A percentile compares a stretch with the other conserved stretches of the same genome.
Evolutionary conservation across 768 basidiomycete species (phyloP).

Genomic region (Mycena capillaripes): DNA sequence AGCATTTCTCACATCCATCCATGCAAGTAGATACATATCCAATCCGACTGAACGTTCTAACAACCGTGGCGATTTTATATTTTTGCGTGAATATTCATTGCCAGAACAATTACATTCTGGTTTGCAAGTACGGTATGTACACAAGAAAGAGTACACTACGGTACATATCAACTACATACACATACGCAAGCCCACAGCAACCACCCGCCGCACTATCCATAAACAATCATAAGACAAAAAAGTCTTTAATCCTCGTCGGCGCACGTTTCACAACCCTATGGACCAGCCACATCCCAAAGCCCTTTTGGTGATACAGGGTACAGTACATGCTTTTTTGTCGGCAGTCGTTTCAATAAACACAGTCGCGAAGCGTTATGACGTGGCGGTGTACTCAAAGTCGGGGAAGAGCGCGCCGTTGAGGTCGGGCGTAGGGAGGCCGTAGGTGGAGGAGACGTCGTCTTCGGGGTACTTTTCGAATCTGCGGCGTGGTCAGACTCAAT

Average conservation of each 20-base stretch:
- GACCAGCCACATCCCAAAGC: slow-evolving; percentile 39
- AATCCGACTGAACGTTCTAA: slow-evolving; percentile 18
- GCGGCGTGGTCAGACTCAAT: no score
- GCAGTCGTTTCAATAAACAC: not conserved
- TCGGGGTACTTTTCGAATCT: slow-evolving; percentile 83
- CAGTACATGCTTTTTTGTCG: slow-evolving; percentile 17
- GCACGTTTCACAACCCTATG: slow-evolving; percentile 19
- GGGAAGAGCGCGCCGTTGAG: slow-evolving; percentile 65
- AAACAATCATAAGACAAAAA: slow-evolving; percentile 15
- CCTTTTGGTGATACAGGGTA: slow-evolving; percentile 34
- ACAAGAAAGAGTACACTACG: no score
- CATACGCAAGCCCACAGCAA: no score
- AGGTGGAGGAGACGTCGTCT: slow-evolving; percentile 71
- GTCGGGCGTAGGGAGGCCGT: slow-evolving; percentile 70
- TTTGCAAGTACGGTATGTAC: not conserved
- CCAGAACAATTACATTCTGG: not conserved
- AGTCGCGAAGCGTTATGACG: not conserved
- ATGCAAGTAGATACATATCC: slow-evolving; percentile 64
- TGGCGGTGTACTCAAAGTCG: slow-evolving; percentile 81
- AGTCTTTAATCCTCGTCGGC: not conserved
- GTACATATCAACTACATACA: no score
- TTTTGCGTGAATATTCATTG: not conserved
- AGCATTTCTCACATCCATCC: slow-evolving; percentile 54
- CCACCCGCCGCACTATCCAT: not conserved
- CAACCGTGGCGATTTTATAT: not conserved